A percentile compares a stretch with the other conserved stretches of the same genome.
Evolutionary conservation across 768 basidiomycete genomes (phyloP).

Genomic region (Auricularia sp.): DNA sequence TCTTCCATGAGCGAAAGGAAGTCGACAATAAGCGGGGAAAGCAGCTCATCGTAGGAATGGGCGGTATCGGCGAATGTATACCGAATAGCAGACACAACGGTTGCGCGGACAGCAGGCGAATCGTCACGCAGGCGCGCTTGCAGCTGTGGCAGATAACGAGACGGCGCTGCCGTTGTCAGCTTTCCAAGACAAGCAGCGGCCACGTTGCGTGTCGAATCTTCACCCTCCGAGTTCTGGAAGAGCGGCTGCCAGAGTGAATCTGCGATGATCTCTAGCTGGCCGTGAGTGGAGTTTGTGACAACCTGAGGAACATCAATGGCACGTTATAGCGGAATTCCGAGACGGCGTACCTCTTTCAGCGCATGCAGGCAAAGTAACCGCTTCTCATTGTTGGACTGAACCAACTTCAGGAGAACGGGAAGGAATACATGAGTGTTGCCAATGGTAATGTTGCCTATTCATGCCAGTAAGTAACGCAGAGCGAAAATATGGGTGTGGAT

Average conservation of each 20-base stretch:
- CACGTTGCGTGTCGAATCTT: conserved; percentile 88
- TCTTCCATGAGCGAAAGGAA: conserved; percentile 90
- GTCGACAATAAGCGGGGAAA: conserved; percentile 80
- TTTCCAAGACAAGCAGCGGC: conserved; percentile 96
- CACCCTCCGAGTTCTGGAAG: conserved; percentile 83
- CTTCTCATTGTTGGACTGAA: conserved; percentile 65
- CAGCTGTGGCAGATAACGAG: conserved; percentile 83
- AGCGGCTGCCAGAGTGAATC: conserved; percentile 87
- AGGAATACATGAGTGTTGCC: conserved; percentile 85
- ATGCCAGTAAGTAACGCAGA: background rate
- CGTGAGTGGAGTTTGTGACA: conserved; percentile 80
- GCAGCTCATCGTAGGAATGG: conserved; percentile 78
- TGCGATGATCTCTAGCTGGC: conserved; percentile 77
- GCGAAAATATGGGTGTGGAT: background rate
- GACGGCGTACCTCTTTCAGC: conserved; percentile 68
- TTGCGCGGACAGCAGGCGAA: conserved; percentile 66
- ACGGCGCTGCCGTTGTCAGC: conserved; percentile 83
- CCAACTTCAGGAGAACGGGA: conserved; percentile 69
- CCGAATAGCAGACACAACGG: conserved; percentile 86
- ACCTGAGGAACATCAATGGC: conserved; percentile 37
- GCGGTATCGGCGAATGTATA: conserved; percentile 84
- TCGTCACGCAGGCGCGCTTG: conserved; percentile 65
- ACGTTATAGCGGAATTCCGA: background rate
- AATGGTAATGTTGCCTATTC: conserved; percentile 86
- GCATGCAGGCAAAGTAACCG: conserved; percentile 83